phyloP scores from a whole-genome alignment of 306 rosid species.

The Lupinus albus region DNA sequence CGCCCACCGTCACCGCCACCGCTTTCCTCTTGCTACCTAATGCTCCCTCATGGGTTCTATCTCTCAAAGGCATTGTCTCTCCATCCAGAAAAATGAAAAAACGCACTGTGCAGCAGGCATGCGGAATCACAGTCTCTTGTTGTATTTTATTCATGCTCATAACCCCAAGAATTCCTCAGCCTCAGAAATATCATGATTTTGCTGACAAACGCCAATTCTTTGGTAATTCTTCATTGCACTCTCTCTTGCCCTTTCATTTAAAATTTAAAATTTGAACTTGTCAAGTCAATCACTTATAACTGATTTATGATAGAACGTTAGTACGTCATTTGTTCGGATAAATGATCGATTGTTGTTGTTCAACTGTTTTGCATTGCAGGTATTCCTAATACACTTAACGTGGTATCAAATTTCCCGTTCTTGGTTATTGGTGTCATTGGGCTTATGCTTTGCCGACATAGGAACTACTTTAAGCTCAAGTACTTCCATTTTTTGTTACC shows the following conservation, averaged over 20 bases:
- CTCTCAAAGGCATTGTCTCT: neutral
- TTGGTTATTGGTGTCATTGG: conserved; percentile 71
- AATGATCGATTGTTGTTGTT: too few relatives aligned
- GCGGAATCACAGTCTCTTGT: conserved; percentile 53
- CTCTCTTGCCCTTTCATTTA: neutral
- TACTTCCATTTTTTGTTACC: conserved; percentile 35
- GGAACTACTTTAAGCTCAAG: conserved; percentile 64
- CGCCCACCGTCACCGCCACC: neutral
- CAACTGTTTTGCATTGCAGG: conserved; percentile 57
- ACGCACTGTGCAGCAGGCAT: conserved; percentile 50
- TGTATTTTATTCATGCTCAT: conserved; percentile 63
- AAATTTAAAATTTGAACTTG: too few relatives aligned
- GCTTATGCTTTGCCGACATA: conserved; percentile 60
- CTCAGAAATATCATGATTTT: conserved; percentile 76
- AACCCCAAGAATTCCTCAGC: conserved; percentile 81
- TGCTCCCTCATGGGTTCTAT: neutral
- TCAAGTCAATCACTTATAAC: too few relatives aligned
- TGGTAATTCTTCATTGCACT: conserved; percentile 44
- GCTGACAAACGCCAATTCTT: conserved; percentile 72
- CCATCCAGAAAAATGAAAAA: conserved; percentile 48
- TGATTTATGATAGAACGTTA: too few relatives aligned
- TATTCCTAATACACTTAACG: conserved; percentile 79
- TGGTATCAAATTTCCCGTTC: conserved; percentile 86
- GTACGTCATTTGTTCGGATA: too few relatives aligned
- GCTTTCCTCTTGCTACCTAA: conserved; percentile 8